Conservation (phyloP, 768 basidiomycete genomes). For the Favolaschia claudopus region DNA sequence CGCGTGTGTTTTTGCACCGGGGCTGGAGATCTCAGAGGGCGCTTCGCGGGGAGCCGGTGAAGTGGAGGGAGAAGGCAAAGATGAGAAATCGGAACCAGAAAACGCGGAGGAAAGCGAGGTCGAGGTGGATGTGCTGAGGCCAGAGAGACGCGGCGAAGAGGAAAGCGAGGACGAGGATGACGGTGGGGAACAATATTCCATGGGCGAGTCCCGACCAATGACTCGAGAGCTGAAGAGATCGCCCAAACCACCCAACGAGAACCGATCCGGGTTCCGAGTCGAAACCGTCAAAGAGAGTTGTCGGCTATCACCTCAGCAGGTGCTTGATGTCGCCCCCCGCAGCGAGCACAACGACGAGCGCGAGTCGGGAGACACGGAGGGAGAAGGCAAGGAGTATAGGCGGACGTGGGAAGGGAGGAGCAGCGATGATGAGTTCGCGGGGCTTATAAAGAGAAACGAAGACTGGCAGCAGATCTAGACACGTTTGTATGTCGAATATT, state of each 20-base stretch:
- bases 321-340: too few relatives aligned
- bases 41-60: conserved; percentile 22
- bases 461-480: too few relatives aligned
- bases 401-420: not conserved
- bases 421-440: too few relatives aligned
- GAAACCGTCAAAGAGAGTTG: too few relatives aligned
- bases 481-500: conserved; percentile 4
- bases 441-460: too few relatives aligned
- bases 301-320: too few relatives aligned
- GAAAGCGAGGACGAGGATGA: conserved; percentile 26
- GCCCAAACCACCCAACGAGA: not conserved
- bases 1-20: conserved; percentile 53
- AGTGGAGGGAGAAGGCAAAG: conserved; percentile 24
- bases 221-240: too few relatives aligned
- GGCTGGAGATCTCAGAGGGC: conserved; percentile 18
- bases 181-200: conserved; percentile 23
- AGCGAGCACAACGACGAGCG: not conserved
- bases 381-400: not conserved
- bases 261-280: conserved; percentile 1
- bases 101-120: conserved; percentile 26
- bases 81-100: conserved; percentile 25
- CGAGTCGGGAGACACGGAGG: not conserved
- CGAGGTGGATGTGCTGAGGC: conserved; percentile 25
- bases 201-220: conserved; percentile 10
- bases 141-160: conserved; percentile 26